phyloP scores from a whole-genome alignment of 1,284 basidiomycete species.

The Sparassis latifolia region DNA sequence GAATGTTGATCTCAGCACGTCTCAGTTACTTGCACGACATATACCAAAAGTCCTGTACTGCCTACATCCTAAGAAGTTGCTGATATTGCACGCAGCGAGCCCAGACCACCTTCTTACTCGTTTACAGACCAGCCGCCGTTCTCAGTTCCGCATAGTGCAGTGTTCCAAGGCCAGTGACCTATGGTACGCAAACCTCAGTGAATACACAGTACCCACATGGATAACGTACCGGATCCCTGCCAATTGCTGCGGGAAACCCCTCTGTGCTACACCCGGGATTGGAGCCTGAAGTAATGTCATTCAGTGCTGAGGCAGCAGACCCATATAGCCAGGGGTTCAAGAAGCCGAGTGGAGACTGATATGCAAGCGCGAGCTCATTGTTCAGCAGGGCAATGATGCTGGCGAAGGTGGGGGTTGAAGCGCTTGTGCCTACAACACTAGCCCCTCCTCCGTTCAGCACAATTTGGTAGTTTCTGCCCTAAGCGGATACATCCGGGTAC shows the following conservation, averaged over 20 bases:
- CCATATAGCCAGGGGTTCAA: constrained; percentile 39
- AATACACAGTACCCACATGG: background rate
- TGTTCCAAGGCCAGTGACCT: constrained; percentile 19
- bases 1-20: no score
- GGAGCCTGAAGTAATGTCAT: constrained; percentile 30
- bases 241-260: constrained; percentile 27
- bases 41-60: no score
- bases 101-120: no score
- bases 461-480: constrained; percentile 12
- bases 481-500: constrained; percentile 19
- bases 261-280: constrained; percentile 29
- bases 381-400: constrained; percentile 44
- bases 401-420: constrained; percentile 31
- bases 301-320: constrained; percentile 26
- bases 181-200: background rate
- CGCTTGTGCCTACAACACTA: constrained; percentile 29
- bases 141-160: constrained; percentile 14
- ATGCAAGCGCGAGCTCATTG: constrained; percentile 42
- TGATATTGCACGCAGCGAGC: no score
- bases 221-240: constrained; percentile 32
- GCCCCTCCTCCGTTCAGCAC: constrained; percentile 35
- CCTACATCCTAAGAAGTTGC: no score
- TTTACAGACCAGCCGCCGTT: constrained; percentile 1
- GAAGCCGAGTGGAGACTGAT: constrained; percentile 39
- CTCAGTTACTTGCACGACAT: no score